phyloP scores from a whole-genome alignment of 202 grass and related monocot species.

The Schoenoplectus triqueter region DNA sequence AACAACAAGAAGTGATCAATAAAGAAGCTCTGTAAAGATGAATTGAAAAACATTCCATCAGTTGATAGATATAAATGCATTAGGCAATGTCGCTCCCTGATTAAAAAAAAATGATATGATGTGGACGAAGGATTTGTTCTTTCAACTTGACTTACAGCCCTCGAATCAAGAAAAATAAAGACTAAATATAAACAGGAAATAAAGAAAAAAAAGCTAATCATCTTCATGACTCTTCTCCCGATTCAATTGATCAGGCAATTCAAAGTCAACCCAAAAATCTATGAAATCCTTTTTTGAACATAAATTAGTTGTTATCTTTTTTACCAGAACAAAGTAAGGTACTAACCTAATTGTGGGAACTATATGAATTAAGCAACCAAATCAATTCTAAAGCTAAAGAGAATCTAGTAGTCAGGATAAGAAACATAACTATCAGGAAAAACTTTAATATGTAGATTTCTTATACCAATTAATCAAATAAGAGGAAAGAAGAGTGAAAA shows the following conservation, averaged over 20 bases:
- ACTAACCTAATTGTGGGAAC: background rate
- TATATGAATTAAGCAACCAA: background rate
- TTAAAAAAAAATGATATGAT: background rate
- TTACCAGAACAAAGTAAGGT: slow-evolving; percentile 14
- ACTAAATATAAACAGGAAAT: background rate
- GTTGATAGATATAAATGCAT: background rate
- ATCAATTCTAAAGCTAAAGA: slow-evolving; percentile 7
- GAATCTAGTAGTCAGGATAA: slow-evolving; percentile 4
- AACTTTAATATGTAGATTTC: background rate
- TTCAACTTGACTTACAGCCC: background rate
- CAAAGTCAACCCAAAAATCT: slow-evolving; percentile 13
- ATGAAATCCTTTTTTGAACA: slow-evolving; percentile 1
- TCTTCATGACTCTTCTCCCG: background rate
- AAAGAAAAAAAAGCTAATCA: background rate
- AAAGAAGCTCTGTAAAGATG: slow-evolving; percentile 19
- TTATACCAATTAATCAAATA: background rate
- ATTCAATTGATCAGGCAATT: slow-evolving; percentile 8
- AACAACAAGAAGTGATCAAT: slow-evolving; percentile 11
- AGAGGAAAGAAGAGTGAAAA: background rate
- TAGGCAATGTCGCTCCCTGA: background rate
- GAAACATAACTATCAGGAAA: background rate
- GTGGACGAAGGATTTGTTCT: background rate
- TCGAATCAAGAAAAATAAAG: background rate
- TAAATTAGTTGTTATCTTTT: slow-evolving; percentile 10
- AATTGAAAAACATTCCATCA: background rate